Conservation (phyloP, 148 eudicot genomes). For the Rhododendron ferrugineum region DNA sequence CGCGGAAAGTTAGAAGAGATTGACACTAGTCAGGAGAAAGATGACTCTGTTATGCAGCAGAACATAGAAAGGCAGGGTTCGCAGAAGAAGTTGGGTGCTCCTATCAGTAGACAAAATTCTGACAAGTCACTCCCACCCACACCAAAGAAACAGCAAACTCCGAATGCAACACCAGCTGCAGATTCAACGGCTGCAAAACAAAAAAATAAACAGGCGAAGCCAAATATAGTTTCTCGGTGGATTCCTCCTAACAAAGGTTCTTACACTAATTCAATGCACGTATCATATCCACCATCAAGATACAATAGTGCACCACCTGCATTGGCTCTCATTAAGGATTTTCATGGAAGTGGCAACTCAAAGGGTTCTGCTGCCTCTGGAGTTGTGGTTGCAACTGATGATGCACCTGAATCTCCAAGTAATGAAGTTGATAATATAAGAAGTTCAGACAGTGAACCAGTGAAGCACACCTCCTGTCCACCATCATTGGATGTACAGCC, state of each 20-base stretch:
- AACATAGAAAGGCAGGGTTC: slow-evolving; percentile 46
- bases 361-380: slow-evolving; percentile 28
- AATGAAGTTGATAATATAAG: slow-evolving; percentile 19
- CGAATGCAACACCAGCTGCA: slow-evolving; percentile 46
- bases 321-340: slow-evolving; percentile 45
- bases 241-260: slow-evolving; percentile 78
- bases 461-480: slow-evolving; percentile 17
- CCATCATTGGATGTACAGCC: slow-evolving; percentile 19
- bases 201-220: slow-evolving; percentile 50
- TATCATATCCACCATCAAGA: slow-evolving; percentile 66
- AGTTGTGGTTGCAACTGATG: slow-evolving; percentile 6
- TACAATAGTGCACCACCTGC: slow-evolving; percentile 61
- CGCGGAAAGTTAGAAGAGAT: slow-evolving; percentile 27
- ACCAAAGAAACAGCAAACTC: slow-evolving; percentile 43
- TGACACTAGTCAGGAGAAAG: slow-evolving; percentile 32
- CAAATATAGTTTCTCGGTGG: slow-evolving; percentile 71
- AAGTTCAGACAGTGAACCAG: slow-evolving; percentile 12
- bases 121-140: slow-evolving; percentile 41
- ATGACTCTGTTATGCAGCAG: slow-evolving; percentile 28
- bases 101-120: slow-evolving; percentile 40
- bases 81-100: slow-evolving; percentile 39
- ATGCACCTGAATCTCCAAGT: slow-evolving; percentile 14
- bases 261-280: slow-evolving; percentile 76
- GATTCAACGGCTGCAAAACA: slow-evolving; percentile 44
- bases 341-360: slow-evolving; percentile 36